Evolutionary conservation across 148 eudicot species (phyloP), one percentile per base, ranked within the genome.

Genomic region (Camellia sinensis): DNA sequence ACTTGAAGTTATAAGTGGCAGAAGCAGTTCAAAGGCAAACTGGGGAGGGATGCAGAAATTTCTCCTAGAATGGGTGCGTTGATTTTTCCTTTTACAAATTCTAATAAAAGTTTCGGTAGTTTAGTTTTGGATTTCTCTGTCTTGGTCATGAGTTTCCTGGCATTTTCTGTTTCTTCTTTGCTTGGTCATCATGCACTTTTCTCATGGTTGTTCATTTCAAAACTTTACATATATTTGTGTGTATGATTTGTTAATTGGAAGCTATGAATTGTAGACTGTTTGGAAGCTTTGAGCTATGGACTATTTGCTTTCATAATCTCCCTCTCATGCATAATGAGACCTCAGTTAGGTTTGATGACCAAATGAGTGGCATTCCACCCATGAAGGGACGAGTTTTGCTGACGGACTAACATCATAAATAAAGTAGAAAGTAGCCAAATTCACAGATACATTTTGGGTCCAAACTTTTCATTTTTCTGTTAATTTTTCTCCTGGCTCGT

Each of bases 51-150:
- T 75, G 53, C 81, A 86, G 65, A 93, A 89, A 75, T 74, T 86
- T 74, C 94, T 95, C 59, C 84, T 95, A 1, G 97, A 95, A 89
- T 90, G 96, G 98, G 98, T 95, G 77, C 4, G 94, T 76, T 12
- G 15, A 69, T 66, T 72, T 53, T 64, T 41, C 19, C 78, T 59
- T 29, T 65, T 52, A 43, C 18, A 29, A 43, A 0, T 78, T 44
- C 54, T 21, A 67, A n/a, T 4, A 41, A 19, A 78, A 56, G 60
- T 52, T 41, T 50, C 41, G 40, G 14, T 21, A 66, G 43, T 4
- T 66, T 21, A 66, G 43, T 4, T 40, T 29, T 66, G 40, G 45
- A 45, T 67, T 61, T 48, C 5, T 74, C 54, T 54, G 57, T 54
- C n/a, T 13, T 46, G 41, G 22, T 63, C 9, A 52, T 21, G 7